Evolutionary conservation across 176 grass and related monocot genomes (phyloP).

Genomic region (Oryza brachyantha): DNA sequence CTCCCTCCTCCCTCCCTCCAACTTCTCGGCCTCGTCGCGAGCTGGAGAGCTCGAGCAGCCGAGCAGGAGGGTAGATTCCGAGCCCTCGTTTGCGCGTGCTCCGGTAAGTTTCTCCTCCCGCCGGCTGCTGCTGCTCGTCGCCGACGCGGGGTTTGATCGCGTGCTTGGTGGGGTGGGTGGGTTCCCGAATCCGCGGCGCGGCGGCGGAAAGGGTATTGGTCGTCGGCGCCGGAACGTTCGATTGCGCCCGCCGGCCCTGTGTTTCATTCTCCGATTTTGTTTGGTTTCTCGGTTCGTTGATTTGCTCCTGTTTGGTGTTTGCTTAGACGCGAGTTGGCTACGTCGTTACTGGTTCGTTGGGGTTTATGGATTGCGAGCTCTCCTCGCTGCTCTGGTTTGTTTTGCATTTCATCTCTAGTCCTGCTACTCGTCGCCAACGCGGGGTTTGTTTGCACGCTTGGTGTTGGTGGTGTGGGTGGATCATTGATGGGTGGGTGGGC

Average conservation of each 20-base stretch:
- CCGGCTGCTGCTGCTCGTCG: neutral
- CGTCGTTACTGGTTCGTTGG: too few species aligned
- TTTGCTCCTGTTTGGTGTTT: too few species aligned
- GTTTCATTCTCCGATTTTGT: neutral
- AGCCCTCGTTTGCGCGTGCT: too few species aligned
- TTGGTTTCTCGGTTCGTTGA: neutral
- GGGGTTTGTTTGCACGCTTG: neutral
- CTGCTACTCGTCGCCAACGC: neutral
- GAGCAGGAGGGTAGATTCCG: too few species aligned
- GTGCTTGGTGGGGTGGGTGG: neutral
- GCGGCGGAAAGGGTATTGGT: neutral
- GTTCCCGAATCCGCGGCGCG: slow-evolving; percentile 3
- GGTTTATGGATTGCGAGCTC: too few species aligned
- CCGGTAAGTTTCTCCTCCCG: neutral
- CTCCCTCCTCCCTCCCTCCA: neutral
- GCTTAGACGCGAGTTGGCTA: too few species aligned
- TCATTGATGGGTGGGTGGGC: too few species aligned
- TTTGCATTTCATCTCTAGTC: neutral
- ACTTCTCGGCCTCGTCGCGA: neutral
- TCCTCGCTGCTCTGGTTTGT: neutral
- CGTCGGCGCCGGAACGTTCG: neutral
- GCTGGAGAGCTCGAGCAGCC: too few species aligned
- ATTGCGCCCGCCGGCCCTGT: neutral
- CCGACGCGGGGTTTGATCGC: neutral
- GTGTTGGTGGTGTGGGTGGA: too few species aligned